Conservation (phyloP, 352 stramenopile genomes). For the Aphanomyces astaci region DNA sequence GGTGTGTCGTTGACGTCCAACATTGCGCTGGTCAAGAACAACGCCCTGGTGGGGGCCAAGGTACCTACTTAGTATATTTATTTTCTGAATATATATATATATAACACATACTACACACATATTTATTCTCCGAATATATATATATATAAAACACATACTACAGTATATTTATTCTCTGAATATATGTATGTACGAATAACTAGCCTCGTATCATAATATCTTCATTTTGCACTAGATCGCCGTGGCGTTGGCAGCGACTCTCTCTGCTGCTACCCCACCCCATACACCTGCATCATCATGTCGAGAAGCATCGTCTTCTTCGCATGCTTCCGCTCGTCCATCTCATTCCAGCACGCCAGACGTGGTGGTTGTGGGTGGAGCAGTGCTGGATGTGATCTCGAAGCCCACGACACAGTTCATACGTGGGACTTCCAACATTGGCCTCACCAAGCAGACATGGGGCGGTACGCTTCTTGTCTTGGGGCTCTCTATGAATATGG, state of each 20-base stretch:
- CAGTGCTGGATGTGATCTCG: conserved; percentile 84
- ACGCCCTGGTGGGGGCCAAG: conserved; percentile 91
- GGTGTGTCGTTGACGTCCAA: conserved; percentile 91
- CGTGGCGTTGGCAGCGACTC: conserved; percentile 16
- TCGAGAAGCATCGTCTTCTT: no score
- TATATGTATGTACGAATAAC: no score
- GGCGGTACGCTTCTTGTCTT: conserved; percentile 36
- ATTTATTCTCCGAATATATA: no score
- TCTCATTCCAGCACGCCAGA: not conserved
- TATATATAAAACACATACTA: no score
- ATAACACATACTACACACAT: conserved; percentile 4
- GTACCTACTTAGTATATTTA: conserved; percentile 52
- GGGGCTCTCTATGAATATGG: no score
- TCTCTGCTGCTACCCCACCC: no score
- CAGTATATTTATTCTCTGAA: no score
- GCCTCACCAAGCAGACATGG: conserved; percentile 69
- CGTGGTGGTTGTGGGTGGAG: conserved; percentile 79
- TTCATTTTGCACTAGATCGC: conserved; percentile 31
- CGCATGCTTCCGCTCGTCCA: no score
- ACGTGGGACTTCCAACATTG: conserved; percentile 81
- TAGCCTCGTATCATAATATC: conserved; percentile 10
- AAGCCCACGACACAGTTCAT: conserved; percentile 57
- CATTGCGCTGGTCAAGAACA: conserved; percentile 95
- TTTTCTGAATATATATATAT: not conserved
- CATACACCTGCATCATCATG: no score